A percentile compares a stretch with the other conserved stretches of the same genome.
These are phyloP conservation scores for Gryganskiella cystojenkinii DNA, from an alignment of 192 early-diverging fungal species.

Conservation along the genomic window DNA sequence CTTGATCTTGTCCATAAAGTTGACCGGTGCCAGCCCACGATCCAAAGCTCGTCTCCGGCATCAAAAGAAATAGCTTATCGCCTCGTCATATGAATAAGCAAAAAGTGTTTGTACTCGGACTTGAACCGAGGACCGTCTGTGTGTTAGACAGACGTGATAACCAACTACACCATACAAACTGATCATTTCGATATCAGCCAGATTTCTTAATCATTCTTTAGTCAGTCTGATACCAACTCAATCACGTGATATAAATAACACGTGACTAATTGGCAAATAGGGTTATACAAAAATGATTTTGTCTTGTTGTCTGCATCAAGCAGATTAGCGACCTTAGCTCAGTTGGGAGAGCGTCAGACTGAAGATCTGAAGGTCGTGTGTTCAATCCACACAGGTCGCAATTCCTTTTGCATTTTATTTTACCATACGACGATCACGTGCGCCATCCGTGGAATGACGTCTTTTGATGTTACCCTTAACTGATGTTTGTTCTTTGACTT, in stretches of 20 bases:
- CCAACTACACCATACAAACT: slow-evolving; percentile 56
- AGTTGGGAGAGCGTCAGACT: slow-evolving; percentile 65
- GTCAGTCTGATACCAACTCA: too few species aligned
- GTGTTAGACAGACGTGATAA: slow-evolving; percentile 56
- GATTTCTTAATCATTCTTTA: too few species aligned
- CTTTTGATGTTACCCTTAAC: neutral
- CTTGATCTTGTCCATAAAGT: too few species aligned
- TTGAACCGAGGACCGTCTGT: slow-evolving; percentile 58
- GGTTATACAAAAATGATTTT: neutral
- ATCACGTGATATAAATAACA: too few species aligned
- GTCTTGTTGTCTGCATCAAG: too few species aligned
- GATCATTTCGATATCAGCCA: neutral
- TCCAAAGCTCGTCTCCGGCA: too few species aligned
- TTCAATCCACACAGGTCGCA: slow-evolving; percentile 56
- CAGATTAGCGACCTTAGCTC: slow-evolving; percentile 40
- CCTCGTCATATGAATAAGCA: neutral
- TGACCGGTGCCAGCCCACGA: too few species aligned
- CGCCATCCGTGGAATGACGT: neutral
- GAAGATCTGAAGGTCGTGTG: slow-evolving; percentile 66
- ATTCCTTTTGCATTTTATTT: neutral
- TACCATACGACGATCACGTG: neutral
- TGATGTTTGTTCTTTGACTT: neutral
- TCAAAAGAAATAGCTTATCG: too few species aligned
- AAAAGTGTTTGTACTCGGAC: slow-evolving; percentile 56
- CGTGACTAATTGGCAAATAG: too few species aligned